Evolutionary conservation across 1,284 basidiomycete species (phyloP), one percentile per base, ranked within the genome.

Genomic region (Pholiota adiposa): DNA sequence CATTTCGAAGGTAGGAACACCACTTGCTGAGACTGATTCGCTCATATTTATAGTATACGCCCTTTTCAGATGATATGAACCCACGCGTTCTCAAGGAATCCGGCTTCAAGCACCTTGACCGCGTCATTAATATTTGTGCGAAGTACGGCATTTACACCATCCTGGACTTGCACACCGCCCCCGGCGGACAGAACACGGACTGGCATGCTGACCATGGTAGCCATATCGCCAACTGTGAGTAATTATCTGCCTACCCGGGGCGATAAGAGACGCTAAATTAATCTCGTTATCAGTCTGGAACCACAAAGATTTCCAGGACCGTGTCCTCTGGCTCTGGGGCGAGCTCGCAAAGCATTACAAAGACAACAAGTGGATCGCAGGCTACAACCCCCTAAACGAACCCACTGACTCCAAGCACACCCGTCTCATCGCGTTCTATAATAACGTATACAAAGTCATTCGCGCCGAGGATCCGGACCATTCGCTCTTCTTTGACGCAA

Each of bases 321-420:
- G 90, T 9, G 71, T 82, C 8, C 74, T 91, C 50, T 84, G 84
- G 83, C 79, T 92, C 34, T 92, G 90, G 90, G 79, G 76, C 43
- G 77, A 88, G 68, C 76, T 92, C 25, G 87, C 89, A 0, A 73
- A 75, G 67, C 86, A 86, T 68, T 92, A 92, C 77, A 83, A 78
- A 60, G 79, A 80, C 63, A 88, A 92, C 71, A 75, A 80, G 53
- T 92, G 90, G 89, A 81, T 88, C 64, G 85, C 84, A 5, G 87
- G 81, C 4, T 93, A 90, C 75, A 92, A 93, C 73, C 85, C 85
- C 2, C 75, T 93, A 48, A 93, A 92, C 76, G 90, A 93, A 72
- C 91, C 90, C 8, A 82, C 89, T 0, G 89, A 92, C 69, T 76
- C 83, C 18, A 73, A 76, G 44, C 77, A 79, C 61, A 77, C 71